Percentiles rank a stretch among this genome's conserved stretches.
Conservation (phyloP, 345 rosid species). For the Acer saccharum region DNA sequence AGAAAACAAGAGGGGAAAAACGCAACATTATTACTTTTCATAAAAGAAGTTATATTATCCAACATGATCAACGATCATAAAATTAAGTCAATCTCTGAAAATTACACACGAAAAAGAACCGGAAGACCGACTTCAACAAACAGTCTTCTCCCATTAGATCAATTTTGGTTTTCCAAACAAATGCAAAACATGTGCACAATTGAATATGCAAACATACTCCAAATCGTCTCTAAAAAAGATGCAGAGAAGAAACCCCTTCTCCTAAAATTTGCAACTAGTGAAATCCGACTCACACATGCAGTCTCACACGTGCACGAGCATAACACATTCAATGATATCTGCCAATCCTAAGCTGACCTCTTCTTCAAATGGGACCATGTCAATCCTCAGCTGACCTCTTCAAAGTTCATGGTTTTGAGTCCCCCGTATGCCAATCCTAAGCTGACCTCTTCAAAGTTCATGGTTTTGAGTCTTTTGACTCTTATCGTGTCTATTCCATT, state of each 20-base stretch:
- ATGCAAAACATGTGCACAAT: background rate
- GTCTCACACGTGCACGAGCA: background rate
- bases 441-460: constrained; percentile 15
- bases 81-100: constrained; percentile 2
- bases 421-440: background rate
- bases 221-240: background rate
- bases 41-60: background rate
- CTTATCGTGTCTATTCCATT: constrained; percentile 10
- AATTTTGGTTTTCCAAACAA: background rate
- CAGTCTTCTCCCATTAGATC: background rate
- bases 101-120: background rate
- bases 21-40: background rate
- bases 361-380: background rate
- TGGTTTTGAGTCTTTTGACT: constrained; percentile 3
- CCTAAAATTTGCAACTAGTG: background rate
- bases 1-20: background rate
- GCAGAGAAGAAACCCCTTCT: background rate
- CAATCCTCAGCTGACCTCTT: constrained; percentile 11
- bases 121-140: background rate
- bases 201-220: background rate
- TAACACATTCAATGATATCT: background rate
- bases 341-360: constrained; percentile 8
- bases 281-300: background rate
- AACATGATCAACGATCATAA: constrained; percentile 4
- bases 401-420: constrained; percentile 9